Percentiles rank a stretch among this genome's conserved stretches.
phyloP scores from a whole-genome alignment of 176 grass and related monocot species.

The Carex cristatella region DNA sequence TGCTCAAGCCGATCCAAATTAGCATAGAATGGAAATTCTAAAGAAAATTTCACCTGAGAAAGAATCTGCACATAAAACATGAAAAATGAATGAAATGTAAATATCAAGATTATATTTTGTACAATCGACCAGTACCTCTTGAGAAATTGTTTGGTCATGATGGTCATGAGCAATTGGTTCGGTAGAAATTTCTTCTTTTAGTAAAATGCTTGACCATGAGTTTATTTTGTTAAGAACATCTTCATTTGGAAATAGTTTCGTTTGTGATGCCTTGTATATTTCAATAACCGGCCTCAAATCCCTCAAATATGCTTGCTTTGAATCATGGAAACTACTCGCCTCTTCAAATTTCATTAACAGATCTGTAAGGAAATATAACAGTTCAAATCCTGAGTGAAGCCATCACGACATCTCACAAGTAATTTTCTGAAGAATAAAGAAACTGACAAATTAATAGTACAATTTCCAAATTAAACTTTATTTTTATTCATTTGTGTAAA shows the following conservation, averaged over 20 bases:
- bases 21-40: slow-evolving; percentile 57
- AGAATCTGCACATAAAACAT: background rate
- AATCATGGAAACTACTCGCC: slow-evolving; percentile 31
- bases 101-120: background rate
- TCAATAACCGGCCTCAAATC: slow-evolving; percentile 59
- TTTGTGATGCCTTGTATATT: slow-evolving; percentile 74
- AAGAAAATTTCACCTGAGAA: slow-evolving; percentile 53
- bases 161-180: too few species aligned
- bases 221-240: slow-evolving; percentile 47
- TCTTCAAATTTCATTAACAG: slow-evolving; percentile 39
- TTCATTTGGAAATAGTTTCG: slow-evolving; percentile 44
- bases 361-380: slow-evolving; percentile 38
- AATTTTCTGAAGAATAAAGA: background rate
- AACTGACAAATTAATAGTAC: background rate
- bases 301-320: slow-evolving; percentile 59
- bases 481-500: background rate
- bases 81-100: background rate
- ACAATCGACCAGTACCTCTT: slow-evolving; percentile 33
- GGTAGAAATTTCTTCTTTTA: slow-evolving; percentile 35
- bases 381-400: background rate
- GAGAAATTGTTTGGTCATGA: background rate
- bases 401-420: background rate
- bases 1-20: slow-evolving; percentile 68
- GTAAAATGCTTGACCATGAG: slow-evolving; percentile 51
- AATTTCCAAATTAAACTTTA: background rate